These are phyloP conservation scores for Silene latifolia DNA, from an alignment of 148 eudicot species.

Conservation along the genomic window DNA sequence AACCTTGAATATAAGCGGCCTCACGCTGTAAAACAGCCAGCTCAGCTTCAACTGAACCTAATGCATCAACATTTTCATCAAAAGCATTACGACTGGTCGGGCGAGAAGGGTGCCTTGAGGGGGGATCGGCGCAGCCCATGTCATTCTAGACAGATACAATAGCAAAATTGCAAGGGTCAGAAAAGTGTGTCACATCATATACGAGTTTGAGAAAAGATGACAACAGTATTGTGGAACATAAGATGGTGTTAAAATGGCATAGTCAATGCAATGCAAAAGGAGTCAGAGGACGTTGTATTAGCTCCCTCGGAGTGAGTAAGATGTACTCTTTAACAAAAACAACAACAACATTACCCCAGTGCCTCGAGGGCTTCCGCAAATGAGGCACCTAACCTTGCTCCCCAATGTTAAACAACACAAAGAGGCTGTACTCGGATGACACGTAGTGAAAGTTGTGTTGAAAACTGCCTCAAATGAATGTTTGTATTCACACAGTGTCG, in stretches of 20 bases:
- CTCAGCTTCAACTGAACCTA: constrained; percentile 65
- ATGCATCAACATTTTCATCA: constrained; percentile 48
- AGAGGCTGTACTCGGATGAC: no score
- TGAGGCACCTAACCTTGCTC: no score
- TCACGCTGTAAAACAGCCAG: constrained; percentile 51
- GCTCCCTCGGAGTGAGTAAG: neutral
- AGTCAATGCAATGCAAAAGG: neutral
- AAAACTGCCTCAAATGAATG: no score
- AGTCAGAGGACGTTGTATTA: neutral
- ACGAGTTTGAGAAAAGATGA: neutral
- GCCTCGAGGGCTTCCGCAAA: no score
- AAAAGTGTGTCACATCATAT: neutral
- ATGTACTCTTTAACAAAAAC: neutral
- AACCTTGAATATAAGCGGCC: constrained; percentile 32
- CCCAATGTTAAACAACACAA: no score
- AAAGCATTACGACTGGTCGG: constrained; percentile 87
- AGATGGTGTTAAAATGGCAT: neutral
- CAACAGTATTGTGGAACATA: neutral
- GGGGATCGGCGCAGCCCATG: constrained; percentile 54
- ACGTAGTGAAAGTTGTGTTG: no score
- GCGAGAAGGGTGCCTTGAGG: constrained; percentile 76
- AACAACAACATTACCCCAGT: no score
- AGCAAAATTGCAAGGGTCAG: constrained; percentile 6
- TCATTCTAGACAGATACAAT: constrained; percentile 53
- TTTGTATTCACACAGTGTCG: no score